Evolutionary conservation across 345 rosid species (phyloP), one percentile per base, ranked within the genome.

Genomic region (Camelina hispida): DNA sequence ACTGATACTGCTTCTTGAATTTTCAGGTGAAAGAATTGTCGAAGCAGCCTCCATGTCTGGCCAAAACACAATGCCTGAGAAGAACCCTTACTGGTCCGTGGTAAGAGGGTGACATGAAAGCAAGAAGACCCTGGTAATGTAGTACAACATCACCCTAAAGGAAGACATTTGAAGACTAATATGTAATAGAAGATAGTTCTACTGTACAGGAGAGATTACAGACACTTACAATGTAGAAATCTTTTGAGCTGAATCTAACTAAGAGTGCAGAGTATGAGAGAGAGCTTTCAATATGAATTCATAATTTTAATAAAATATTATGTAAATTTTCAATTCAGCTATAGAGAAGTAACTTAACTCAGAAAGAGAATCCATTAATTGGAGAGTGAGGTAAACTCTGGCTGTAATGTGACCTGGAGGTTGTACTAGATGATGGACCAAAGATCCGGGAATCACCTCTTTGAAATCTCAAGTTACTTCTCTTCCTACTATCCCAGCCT

Each of bases 41-140:
- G 51, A 83, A 73, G 81, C 80, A 62, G 75, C 85, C 76, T 59
- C 79, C 88, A 83, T 74, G 87, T 77, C 85, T 87, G 64, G 79
- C 76, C 37, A 88, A 89, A 79, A 86, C 75, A 66, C 83, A 70
- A 34, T 83, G 97, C 87, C 81, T 95, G 90, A 84, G 93, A 80
- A 84, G 99, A 84, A 89, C 99, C 12, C 81, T 86, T 76, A 79
- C 98, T 0, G 91, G 97, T 62, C 98, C 98, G 0, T 93, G 97
- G 98, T 93, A 85, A 85, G 78, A 64, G 74, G 35, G 10, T 20
- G 9, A 44, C 9, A 20, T 28, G 22, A 6, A 16, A 69, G 70
- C 80, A 63, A 63, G 71, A 55, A 55, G 60, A 17, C 43, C 35
- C 30, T 75, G 14, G 34, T 47, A 48, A 16, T 51, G 61, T 58